These are phyloP conservation scores for Debaryomyces nepalensis DNA, from an alignment of 1,139 yeast genomes.

Conservation along the genomic window DNA sequence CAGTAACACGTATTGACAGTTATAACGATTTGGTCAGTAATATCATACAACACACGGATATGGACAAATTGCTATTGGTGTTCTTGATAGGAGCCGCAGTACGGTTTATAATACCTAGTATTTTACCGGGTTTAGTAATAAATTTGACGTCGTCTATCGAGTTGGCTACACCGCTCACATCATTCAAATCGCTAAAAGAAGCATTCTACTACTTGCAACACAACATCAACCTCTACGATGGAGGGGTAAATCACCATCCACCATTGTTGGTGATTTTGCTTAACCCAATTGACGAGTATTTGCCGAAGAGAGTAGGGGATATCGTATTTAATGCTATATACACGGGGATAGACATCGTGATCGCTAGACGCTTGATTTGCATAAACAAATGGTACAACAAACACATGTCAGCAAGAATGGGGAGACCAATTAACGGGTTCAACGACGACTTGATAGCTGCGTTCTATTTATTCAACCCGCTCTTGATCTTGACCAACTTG, in stretches of 20 bases:
- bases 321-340: slow-evolving; percentile 38
- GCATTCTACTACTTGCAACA: slow-evolving; percentile 73
- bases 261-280: slow-evolving; percentile 67
- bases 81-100: slow-evolving; percentile 35
- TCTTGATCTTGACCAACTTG: slow-evolving; percentile 66
- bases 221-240: slow-evolving; percentile 71
- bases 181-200: slow-evolving; percentile 71
- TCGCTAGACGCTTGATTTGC: slow-evolving; percentile 46
- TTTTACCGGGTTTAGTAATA: slow-evolving; percentile 37
- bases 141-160: slow-evolving; percentile 55
- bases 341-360: slow-evolving; percentile 46
- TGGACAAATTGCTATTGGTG: slow-evolving; percentile 32
- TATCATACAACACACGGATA: slow-evolving; percentile 11
- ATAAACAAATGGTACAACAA: slow-evolving; percentile 44
- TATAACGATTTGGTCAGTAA: background rate
- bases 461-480: slow-evolving; percentile 80
- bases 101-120: slow-evolving; percentile 37
- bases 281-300: slow-evolving; percentile 36
- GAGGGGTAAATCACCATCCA: slow-evolving; percentile 86
- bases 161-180: slow-evolving; percentile 77
- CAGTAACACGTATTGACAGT: slow-evolving; percentile 5
- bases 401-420: slow-evolving; percentile 30
- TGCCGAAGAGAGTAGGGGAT: slow-evolving; percentile 26
- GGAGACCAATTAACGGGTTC: slow-evolving; percentile 27
- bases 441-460: slow-evolving; percentile 55